phyloP scores from a whole-genome alignment of 345 rosid species.

The Populus simonii region DNA sequence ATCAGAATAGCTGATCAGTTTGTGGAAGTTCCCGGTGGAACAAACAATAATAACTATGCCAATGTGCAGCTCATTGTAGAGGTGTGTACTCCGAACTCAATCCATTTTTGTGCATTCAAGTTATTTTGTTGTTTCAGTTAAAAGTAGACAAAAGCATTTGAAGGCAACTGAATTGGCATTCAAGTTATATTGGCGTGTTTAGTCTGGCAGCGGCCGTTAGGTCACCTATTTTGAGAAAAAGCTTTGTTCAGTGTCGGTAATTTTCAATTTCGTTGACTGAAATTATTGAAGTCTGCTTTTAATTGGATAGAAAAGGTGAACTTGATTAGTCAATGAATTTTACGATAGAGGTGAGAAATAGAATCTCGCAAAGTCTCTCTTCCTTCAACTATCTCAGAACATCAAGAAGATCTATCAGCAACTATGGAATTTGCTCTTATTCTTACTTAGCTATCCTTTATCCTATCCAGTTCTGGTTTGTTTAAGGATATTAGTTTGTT shows the following conservation, averaged over 20 bases:
- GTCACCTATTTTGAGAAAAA: background rate
- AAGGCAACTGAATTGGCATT: background rate
- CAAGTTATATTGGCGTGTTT: no score
- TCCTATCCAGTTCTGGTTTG: background rate
- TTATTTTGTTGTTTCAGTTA: conserved; percentile 9
- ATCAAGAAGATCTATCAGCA: background rate
- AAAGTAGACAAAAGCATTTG: background rate
- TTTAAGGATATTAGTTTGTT: background rate
- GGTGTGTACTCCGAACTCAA: conserved; percentile 41
- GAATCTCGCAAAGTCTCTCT: background rate
- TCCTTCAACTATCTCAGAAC: background rate
- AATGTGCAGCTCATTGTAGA: conserved; percentile 98
- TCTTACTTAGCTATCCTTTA: background rate
- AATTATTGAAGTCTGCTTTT: background rate
- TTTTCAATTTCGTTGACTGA: background rate
- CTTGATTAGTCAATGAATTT: background rate
- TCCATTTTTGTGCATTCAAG: conserved; percentile 3
- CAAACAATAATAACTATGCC: conserved; percentile 97
- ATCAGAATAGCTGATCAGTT: conserved; percentile 98
- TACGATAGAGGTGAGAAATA: background rate
- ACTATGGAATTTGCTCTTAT: background rate
- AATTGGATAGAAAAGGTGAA: background rate
- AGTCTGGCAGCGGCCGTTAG: no score
- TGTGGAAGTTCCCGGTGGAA: conserved; percentile 99
- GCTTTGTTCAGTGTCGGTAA: background rate